These are phyloP conservation scores for Dendrobium nobile DNA, from an alignment of 106 monocot genomes.

Conservation along the genomic window DNA sequence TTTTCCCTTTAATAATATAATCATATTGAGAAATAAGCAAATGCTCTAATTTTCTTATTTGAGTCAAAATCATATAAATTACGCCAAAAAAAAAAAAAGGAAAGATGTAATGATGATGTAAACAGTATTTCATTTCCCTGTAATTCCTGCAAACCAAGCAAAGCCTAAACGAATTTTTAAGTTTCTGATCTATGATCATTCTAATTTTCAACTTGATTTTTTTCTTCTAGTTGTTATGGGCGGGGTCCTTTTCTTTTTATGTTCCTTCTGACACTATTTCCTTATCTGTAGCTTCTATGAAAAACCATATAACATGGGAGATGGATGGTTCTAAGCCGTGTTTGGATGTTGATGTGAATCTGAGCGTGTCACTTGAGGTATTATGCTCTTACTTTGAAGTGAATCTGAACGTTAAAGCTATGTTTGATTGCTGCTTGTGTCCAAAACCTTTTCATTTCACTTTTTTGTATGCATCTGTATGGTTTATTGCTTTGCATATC, in stretches of 20 bases:
- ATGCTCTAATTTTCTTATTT: no score
- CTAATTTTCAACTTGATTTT: background rate
- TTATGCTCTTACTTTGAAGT: background rate
- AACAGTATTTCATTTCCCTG: no score
- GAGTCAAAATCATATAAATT: no score
- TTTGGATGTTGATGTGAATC: slow-evolving; percentile 57
- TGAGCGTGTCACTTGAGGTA: slow-evolving; percentile 71
- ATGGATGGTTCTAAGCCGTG: slow-evolving; percentile 33
- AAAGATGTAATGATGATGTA: no score
- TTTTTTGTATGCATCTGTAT: background rate
- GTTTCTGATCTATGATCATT: background rate
- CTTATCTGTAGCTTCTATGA: slow-evolving; percentile 69
- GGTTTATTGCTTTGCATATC: background rate
- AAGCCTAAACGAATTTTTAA: no score
- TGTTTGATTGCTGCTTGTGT: background rate
- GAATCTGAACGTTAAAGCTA: no score
- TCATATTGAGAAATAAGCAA: no score
- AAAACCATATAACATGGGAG: slow-evolving; percentile 78
- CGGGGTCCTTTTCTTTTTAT: background rate
- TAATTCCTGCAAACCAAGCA: no score
- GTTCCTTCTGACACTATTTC: slow-evolving; percentile 3
- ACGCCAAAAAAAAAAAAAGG: no score
- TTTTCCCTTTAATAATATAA: no score
- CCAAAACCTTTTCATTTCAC: background rate
- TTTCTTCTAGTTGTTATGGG: background rate